Base-by-base conservation (phyloP, 306 rosid species). In the Acmispon strigosus region DNA sequence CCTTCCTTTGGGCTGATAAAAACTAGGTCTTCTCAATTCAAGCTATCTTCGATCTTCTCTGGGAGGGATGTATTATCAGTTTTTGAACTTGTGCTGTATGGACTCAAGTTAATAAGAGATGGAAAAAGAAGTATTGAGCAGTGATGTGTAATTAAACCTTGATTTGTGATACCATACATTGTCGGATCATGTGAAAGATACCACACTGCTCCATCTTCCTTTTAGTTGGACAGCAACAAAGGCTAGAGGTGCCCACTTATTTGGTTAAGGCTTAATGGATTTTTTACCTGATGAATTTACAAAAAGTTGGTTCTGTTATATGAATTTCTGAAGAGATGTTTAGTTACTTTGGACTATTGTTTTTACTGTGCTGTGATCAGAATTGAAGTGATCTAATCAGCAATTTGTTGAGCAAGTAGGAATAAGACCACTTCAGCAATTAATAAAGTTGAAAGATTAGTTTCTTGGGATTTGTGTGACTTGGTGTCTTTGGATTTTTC, bases 31-130 rank as follows among this genome's bases (percentile, higher is more conserved):
- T 67, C 51, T 78, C 76, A 87, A 76, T 81, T 76, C 86, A 73
- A 80, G 81, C 77, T 76, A 45, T 79, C 76, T 24, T 49, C 74
- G 78, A 44, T 15, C 52, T 70, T 41, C 73, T 57, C 20, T 64
- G 80, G 78, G 67, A 75, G 52, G 55, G 83, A 75, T 76, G 71
- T 68, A 73, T 47, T 70, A 70, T 82, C 71, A 54, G 79, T 70
- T 73, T 69, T 39, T 73, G 67, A 73, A 36, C 73, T 78, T 84
- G 61, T 69, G 81, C 88, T 87, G 87, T 79, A 83, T 67, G 98
- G 89, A 84, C 83, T 75, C 48, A 56, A 80, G 80, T 64, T 69
- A 56, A 74, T 70, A 77, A 81, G 81, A 73, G 82, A 80, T 70
- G 83, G 83, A 76, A 74, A 58, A 78, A 66, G 78, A 77, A 79